Percentiles rank a stretch among this genome's conserved stretches.
Conservation (phyloP, 768 basidiomycete species). For the Lactarius pseudohatsudake region DNA sequence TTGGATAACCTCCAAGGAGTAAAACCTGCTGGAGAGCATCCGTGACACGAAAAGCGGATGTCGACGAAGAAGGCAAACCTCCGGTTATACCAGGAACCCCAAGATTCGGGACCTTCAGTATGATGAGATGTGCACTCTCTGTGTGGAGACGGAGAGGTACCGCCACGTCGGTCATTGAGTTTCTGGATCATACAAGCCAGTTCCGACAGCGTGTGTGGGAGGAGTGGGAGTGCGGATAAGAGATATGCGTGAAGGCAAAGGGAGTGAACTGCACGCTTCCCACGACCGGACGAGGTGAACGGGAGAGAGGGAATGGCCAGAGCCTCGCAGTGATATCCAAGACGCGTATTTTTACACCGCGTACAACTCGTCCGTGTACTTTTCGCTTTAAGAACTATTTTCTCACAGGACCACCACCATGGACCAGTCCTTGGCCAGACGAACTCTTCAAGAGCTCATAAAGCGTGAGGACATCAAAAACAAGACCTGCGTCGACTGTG, state of each 20-base stretch:
- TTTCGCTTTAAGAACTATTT: conserved; percentile 11
- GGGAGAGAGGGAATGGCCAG: background rate
- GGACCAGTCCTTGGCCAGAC: conserved; percentile 68
- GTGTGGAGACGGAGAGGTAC: conserved; percentile 27
- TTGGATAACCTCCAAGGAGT: conserved; percentile 83
- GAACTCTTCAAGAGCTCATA: conserved; percentile 71
- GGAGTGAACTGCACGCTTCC: conserved; percentile 5
- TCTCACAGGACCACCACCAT: conserved; percentile 29
- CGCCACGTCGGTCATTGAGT: conserved; percentile 48
- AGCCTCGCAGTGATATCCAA: background rate
- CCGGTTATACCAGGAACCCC: conserved; percentile 69
- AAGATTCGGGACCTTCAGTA: conserved; percentile 51
- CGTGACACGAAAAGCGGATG: background rate
- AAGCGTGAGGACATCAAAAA: conserved; percentile 72
- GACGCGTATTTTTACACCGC: background rate
- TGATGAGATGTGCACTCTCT: conserved; percentile 25
- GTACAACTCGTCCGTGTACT: background rate
- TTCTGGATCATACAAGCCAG: conserved; percentile 60
- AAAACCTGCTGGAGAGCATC: conserved; percentile 51
- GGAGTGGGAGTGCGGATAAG: conserved; percentile 25
- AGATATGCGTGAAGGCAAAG: background rate
- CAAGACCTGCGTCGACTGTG: conserved; percentile 78
- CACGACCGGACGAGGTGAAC: background rate
- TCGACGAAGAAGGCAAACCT: conserved; percentile 46
- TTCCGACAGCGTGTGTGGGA: conserved; percentile 10